Evolutionary conservation across 1,284 basidiomycete species (phyloP), one percentile per base, ranked within the genome.

Genomic region (Gastroboletus turbinatus): DNA sequence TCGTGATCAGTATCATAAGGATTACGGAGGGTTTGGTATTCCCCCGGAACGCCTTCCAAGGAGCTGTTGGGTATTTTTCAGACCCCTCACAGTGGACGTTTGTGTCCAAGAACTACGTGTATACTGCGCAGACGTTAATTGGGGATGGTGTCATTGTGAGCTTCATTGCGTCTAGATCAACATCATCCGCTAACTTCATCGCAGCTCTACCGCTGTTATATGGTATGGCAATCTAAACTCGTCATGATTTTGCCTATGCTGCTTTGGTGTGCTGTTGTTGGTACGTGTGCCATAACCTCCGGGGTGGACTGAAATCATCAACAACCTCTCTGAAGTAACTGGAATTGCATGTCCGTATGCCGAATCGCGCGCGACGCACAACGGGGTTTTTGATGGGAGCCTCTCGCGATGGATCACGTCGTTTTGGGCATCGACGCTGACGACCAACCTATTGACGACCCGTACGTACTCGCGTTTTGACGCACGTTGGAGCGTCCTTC

Each of bases 41-140:
- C 6, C 32, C 35, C 16, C 49, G 27, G 14, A 25, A 64, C n/a
- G 40, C 40, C 4, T 43, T 27, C 33, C 50, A 40, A 5, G 49
- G 49, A 30, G 62, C 62, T 13, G 17, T 27, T n/a, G 51, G 14
- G 3, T 73, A 53, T 53, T 69, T 72, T 45, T 58, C 47, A 0
- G 56, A 63, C 42, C 51, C 63, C 11, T 63, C 70, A 3, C 55
- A 67, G 5, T 53, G 57, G 36, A 71, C 68, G 5, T 71, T 63
- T 39, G 58, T 67, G n/a, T 59, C 53, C 39, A 71, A 70, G 50
- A 66, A 59, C 46, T 59, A 59, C 3, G 50, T 70, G 6, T 72
- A 65, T 50, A 60, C 65, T 30, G 48, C 52, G 2, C 69, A 73
- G 45, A 72, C 70, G 1, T 61, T 72, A 21, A 61, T 71, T 38